A percentile compares a stretch with the other conserved stretches of the same genome.
Evolutionary conservation across 805 yeast species (phyloP).

Genomic region (Metschnikowia similis): DNA sequence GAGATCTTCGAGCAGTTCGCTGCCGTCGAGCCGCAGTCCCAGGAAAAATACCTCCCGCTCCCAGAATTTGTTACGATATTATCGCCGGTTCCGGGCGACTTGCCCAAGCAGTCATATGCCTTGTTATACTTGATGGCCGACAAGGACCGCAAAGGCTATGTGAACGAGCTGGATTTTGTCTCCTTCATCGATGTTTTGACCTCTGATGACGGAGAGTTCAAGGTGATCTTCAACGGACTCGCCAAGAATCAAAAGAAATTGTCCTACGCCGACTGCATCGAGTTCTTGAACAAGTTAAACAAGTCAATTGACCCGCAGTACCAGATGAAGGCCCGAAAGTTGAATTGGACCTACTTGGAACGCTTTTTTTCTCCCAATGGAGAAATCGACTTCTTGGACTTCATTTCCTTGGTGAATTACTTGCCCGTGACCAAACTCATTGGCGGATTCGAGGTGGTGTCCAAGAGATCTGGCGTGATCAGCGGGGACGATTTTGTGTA

Average conservation of each 20-base stretch:
- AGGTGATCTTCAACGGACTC: constrained; percentile 52
- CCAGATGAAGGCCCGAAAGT: constrained; percentile 37
- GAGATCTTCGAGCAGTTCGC: constrained; percentile 41
- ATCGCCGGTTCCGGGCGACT: constrained; percentile 39
- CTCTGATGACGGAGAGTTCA: constrained; percentile 38
- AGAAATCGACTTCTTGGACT: constrained; percentile 34
- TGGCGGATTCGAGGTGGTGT: constrained; percentile 38
- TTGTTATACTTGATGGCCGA: constrained; percentile 81
- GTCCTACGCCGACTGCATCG: constrained; percentile 33
- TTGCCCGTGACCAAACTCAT: constrained; percentile 44
- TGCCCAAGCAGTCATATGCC: constrained; percentile 34
- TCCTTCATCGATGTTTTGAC: constrained; percentile 57
- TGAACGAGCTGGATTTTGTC: constrained; percentile 68
- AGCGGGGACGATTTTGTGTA: constrained; percentile 27
- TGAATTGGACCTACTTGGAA: constrained; percentile 42
- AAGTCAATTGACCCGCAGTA: constrained; percentile 38
- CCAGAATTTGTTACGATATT: constrained; percentile 35
- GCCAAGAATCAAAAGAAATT: constrained; percentile 19
- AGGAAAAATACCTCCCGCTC: constrained; percentile 27
- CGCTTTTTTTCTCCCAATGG: constrained; percentile 39
- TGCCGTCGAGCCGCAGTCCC: constrained; percentile 17
- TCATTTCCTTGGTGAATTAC: constrained; percentile 37
- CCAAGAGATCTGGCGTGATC: constrained; percentile 30
- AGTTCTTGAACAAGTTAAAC: constrained; percentile 32
- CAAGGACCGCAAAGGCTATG: constrained; percentile 60